phyloP scores from a whole-genome alignment of 2,329 filamentous ascomycete genomes.

The Epichloe hybrida region DNA sequence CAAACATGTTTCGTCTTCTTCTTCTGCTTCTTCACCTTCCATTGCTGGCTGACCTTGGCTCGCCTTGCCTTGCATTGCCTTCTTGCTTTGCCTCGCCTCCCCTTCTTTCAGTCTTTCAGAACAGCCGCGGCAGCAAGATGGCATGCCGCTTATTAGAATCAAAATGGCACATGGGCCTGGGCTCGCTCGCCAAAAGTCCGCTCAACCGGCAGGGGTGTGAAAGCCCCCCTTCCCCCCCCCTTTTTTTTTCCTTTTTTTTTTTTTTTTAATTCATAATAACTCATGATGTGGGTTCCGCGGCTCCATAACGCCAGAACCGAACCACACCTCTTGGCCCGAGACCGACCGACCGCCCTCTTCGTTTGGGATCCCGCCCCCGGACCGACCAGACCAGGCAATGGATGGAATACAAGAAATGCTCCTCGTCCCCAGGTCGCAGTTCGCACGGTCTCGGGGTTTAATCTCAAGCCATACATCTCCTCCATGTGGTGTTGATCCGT shows the following conservation, averaged over 20 bases:
- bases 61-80: neutral
- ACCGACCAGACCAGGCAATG: neutral
- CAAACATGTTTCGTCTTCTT: too few relatives aligned
- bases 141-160: too few relatives aligned
- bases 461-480: neutral
- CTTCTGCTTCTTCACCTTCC: neutral
- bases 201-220: too few relatives aligned
- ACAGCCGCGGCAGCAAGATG: too few relatives aligned
- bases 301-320: slow-evolving; percentile 4
- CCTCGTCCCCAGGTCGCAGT: neutral
- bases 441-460: neutral
- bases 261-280: slow-evolving; percentile 4
- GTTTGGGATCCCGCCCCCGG: slow-evolving; percentile 1
- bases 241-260: neutral
- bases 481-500: neutral
- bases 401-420: neutral
- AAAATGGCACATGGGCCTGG: too few relatives aligned
- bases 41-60: neutral
- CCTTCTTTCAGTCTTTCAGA: too few relatives aligned
- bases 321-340: slow-evolving; percentile 3
- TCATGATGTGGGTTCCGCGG: slow-evolving; percentile 6
- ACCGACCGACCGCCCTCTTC: slow-evolving; percentile 2
- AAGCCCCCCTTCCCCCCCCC: neutral
- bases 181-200: neutral
- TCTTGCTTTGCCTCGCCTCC: too few relatives aligned